Base-by-base conservation (phyloP, 805 yeast species). In the Hanseniaspora singularis region DNA sequence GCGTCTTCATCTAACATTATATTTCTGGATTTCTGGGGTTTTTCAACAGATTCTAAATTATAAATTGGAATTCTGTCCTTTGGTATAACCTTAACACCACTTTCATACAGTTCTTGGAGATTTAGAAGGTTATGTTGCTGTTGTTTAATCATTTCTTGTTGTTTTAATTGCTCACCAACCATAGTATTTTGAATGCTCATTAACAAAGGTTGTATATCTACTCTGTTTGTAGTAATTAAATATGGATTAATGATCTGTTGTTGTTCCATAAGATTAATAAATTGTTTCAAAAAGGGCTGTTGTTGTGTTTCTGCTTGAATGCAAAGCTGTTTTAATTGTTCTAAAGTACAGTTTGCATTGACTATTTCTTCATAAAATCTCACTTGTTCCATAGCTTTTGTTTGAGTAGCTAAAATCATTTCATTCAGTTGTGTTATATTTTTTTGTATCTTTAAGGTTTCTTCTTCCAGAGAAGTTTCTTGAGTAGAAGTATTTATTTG, bases 81-180 rank as follows among this genome's bases (percentile, higher is more conserved):
- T 4, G 38, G 18, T 1, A 44, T 24, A 37, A 23, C 36, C 19
- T 34, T 36, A 19, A 34, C 26, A 22, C 48, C 48, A 10, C 27
- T 16, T 22, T 44, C 48, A 32, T 44, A 44, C 14, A 44, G 10
- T 10, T 15, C 26, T 18, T 44, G 48, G 14, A 44, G n/a, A 16
- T 31, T 30, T 3, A 44, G 10, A 15, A 44, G 18, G 16, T 44
- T 44, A 6, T 44, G 26, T 30, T 44, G 48, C n/a, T 44, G 48
- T 37, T 44, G 30, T 23, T 31, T 44, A 3, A 44, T 44, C 37
- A 44, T 30, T 15, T 44, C 48, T 31, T 44, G 48, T 18, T 44
- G 48, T 26, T 31, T 44, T 26, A 28, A 28, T 24, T 44, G 48
- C 23, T 44, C 41, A 11, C n/a, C 22, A 19, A 44, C 23, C 22